These are phyloP conservation scores for Straminergon stramineum DNA, from an alignment of 225 moss, liverwort and hornwort genomes.

Conservation along the genomic window DNA sequence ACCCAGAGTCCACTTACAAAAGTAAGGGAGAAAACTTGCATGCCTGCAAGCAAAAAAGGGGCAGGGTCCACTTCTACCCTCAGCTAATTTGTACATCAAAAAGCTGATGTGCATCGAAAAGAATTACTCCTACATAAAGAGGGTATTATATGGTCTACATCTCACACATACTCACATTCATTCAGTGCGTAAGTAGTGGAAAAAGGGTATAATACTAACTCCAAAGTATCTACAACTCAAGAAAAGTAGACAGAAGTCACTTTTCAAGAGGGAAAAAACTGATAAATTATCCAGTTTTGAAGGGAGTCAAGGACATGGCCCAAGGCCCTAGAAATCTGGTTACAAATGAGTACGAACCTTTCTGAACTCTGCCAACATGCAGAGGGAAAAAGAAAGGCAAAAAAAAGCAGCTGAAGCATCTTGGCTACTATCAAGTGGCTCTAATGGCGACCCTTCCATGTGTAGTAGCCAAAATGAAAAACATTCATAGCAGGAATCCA, in stretches of 20 bases:
- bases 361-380: background rate
- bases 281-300: background rate
- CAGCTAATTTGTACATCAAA: background rate
- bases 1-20: background rate
- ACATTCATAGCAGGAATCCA: background rate
- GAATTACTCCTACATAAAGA: background rate
- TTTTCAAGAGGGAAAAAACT: background rate
- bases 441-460: background rate
- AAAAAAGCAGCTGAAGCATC: background rate
- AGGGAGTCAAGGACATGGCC: background rate
- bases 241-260: background rate
- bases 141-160: background rate
- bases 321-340: background rate
- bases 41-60: background rate
- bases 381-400: background rate
- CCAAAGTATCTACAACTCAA: background rate
- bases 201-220: background rate
- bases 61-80: background rate
- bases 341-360: background rate
- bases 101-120: background rate
- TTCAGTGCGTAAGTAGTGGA: background rate
- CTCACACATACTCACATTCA: background rate
- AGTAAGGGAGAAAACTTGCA: background rate
- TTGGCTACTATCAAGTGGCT: background rate
- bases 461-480: background rate